Evolutionary conservation across 176 grass and related monocot species (phyloP).

Genomic region (Canna indica): DNA sequence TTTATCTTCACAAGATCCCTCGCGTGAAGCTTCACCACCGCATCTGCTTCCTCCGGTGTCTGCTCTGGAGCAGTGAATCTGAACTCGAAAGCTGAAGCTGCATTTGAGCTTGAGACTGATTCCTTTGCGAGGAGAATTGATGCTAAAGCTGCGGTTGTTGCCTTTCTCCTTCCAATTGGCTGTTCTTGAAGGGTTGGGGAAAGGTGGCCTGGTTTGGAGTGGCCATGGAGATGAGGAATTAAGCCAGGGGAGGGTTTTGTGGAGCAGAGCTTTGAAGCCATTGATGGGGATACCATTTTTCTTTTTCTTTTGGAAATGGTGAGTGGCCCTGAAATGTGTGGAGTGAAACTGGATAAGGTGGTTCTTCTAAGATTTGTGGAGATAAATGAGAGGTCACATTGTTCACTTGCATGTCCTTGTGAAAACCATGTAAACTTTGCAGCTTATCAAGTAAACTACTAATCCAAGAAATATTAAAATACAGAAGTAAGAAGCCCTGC

Average conservation of each 20-base stretch:
- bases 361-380: too few species aligned
- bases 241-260: neutral
- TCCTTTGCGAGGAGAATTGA: conserved; percentile 26
- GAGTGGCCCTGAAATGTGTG: neutral
- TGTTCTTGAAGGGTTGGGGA: neutral
- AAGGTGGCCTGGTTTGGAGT: neutral
- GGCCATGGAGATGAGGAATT: conserved; percentile 6
- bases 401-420: too few species aligned
- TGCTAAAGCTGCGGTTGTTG: conserved; percentile 12
- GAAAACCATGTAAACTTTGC: too few species aligned
- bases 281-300: neutral
- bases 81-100: conserved; percentile 46
- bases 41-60: conserved; percentile 56
- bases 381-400: too few species aligned
- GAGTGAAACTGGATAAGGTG: neutral
- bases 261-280: neutral
- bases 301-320: neutral
- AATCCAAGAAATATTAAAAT: too few species aligned
- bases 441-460: too few species aligned
- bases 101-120: conserved; percentile 15
- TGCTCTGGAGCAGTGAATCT: conserved; percentile 44
- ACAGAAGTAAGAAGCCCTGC: too few species aligned
- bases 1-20: conserved; percentile 53
- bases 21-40: conserved; percentile 37
- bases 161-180: conserved; percentile 23